Percentiles rank a stretch among this genome's conserved stretches.
These are phyloP conservation scores for Aurifilum marmelostoma DNA, from an alignment of 2,329 filamentous ascomycete genomes.

Conservation along the genomic window DNA sequence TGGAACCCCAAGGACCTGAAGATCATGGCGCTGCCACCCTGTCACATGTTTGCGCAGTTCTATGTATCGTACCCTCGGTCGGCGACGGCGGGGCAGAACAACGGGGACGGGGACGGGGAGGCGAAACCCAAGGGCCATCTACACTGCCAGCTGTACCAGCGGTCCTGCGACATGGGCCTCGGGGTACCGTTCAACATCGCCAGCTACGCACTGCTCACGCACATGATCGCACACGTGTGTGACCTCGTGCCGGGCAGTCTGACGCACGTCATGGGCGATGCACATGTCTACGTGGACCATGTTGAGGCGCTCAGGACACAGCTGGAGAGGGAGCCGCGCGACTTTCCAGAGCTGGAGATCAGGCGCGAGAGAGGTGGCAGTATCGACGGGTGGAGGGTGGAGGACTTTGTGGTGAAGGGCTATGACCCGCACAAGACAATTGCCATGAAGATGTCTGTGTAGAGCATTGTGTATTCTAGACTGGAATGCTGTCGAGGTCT, in stretches of 20 bases:
- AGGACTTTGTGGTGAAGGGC: conserved; percentile 84
- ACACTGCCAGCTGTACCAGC: conserved; percentile 89
- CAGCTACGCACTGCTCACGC: conserved; percentile 87
- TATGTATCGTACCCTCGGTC: conserved; percentile 77
- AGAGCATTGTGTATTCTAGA: neutral
- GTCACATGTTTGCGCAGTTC: conserved; percentile 98
- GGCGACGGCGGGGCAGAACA: conserved; percentile 19
- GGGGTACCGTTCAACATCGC: conserved; percentile 98
- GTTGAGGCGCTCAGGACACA: conserved; percentile 84
- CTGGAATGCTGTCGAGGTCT: neutral
- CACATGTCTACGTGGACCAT: conserved; percentile 95
- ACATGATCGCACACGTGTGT: conserved; percentile 90
- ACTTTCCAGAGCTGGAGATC: conserved; percentile 81
- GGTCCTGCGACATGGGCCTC: conserved; percentile 95
- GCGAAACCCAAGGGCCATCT: conserved; percentile 65
- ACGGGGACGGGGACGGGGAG: conserved; percentile 32
- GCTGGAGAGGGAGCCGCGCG: conserved; percentile 75
- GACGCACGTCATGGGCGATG: conserved; percentile 96
- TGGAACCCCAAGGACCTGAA: conserved; percentile 90
- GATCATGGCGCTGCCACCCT: conserved; percentile 91
- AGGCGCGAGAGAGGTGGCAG: conserved; percentile 67
- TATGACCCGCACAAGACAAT: conserved; percentile 92
- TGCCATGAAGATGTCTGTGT: conserved; percentile 99
- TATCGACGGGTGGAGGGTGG: conserved; percentile 87
- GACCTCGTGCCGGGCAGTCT: conserved; percentile 83